Percentiles rank a stretch among this genome's conserved stretches.
phyloP scores from a whole-genome alignment of 1,284 basidiomycete species.

The Rugosomyces carneus region DNA sequence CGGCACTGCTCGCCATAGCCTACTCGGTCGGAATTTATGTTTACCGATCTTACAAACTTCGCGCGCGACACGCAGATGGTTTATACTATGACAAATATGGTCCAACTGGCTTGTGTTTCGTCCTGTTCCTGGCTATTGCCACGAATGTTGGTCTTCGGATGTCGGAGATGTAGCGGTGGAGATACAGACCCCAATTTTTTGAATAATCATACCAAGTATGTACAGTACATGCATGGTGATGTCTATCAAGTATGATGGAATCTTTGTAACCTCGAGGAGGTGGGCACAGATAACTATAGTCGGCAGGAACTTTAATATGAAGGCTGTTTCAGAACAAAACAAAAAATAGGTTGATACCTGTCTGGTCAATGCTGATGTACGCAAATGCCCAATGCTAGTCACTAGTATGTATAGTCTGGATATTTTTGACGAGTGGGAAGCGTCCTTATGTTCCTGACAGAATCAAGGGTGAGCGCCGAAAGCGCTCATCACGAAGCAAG shows the following conservation, averaged over 20 bases:
- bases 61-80: constrained; percentile 70
- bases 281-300: neutral
- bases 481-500: neutral
- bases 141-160: constrained; percentile 70
- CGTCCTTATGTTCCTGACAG: too few species aligned
- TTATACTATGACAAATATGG: constrained; percentile 88
- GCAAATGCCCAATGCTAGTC: neutral
- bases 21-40: constrained; percentile 88
- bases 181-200: neutral
- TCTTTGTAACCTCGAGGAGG: neutral
- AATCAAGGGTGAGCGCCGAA: neutral
- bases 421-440: too few species aligned
- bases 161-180: constrained; percentile 35
- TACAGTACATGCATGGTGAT: neutral
- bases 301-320: neutral
- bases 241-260: constrained; percentile 1
- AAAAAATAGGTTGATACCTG: too few species aligned
- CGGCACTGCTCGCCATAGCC: constrained; percentile 84
- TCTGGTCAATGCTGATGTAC: neutral
- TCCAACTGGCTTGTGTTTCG: constrained; percentile 69
- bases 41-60: constrained; percentile 75
- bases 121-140: constrained; percentile 66
- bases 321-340: neutral
- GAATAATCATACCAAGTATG: too few species aligned
- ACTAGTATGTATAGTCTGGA: too few species aligned